These are phyloP conservation scores for Croton setiger DNA, from an alignment of 441 rosid genomes.

Conservation along the genomic window DNA sequence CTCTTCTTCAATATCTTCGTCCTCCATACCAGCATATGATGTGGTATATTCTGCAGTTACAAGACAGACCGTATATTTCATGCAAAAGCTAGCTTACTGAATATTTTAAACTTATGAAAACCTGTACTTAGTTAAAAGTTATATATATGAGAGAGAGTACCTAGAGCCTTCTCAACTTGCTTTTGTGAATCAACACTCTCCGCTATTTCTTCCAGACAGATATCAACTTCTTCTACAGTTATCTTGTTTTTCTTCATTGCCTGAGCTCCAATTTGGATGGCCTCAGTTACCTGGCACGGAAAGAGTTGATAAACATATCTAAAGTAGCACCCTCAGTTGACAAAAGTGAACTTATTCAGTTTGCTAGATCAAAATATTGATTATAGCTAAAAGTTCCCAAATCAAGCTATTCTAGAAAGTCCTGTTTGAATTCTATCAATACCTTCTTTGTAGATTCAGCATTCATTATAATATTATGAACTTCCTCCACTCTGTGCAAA, in stretches of 20 bases:
- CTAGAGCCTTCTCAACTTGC: constrained; percentile 61
- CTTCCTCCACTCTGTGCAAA: constrained; percentile 78
- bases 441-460: constrained; percentile 78
- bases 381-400: not conserved
- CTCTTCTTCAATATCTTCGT: constrained; percentile 68
- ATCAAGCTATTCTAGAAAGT: constrained; percentile 6
- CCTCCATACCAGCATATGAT: constrained; percentile 43
- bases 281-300: constrained; percentile 65
- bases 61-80: constrained; percentile 11
- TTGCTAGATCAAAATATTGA: not conserved
- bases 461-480: constrained; percentile 48
- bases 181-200: constrained; percentile 62
- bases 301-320: constrained; percentile 6
- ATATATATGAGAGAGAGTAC: constrained; percentile 26
- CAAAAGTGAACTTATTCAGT: not conserved
- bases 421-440: constrained; percentile 9
- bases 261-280: constrained; percentile 70
- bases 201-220: constrained; percentile 63
- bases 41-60: constrained; percentile 44
- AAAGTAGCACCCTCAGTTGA: not conserved
- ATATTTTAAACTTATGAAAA: not conserved
- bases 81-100: not conserved
- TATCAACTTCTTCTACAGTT: constrained; percentile 69
- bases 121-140: not conserved
- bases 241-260: constrained; percentile 62